Conservation (phyloP, 768 basidiomycete genomes). For the Serendipita indica region DNA sequence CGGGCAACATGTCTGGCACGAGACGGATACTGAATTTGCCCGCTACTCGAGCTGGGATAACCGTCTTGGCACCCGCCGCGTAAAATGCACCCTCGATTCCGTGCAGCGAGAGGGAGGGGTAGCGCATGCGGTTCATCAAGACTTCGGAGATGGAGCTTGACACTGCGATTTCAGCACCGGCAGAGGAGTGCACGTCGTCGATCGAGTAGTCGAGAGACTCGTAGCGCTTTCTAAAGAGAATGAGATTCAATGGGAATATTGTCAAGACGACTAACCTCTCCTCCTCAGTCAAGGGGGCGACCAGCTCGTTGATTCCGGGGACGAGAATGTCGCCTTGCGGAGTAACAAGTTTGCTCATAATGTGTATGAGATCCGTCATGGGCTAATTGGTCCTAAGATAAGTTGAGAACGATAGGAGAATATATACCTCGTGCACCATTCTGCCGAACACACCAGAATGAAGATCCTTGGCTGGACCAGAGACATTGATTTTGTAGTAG, state of each 20-base stretch:
- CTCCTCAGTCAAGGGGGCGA: constrained; percentile 51
- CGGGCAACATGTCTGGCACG: constrained; percentile 80
- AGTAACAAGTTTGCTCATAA: constrained; percentile 78
- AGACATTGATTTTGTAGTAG: constrained; percentile 71
- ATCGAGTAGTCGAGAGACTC: constrained; percentile 53
- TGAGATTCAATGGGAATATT: constrained; percentile 1
- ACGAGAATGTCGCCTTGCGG: constrained; percentile 69
- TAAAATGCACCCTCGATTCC: constrained; percentile 95
- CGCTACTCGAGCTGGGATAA: constrained; percentile 77
- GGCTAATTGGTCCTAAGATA: too few relatives aligned
- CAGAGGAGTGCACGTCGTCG: constrained; percentile 56
- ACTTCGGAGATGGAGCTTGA: constrained; percentile 61
- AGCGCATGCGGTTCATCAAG: constrained; percentile 89
- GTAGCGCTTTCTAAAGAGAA: constrained; percentile 44
- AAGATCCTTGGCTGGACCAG: constrained; percentile 74
- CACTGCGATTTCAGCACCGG: constrained; percentile 61
- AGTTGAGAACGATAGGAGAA: background rate
- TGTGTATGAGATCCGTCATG: constrained; percentile 78
- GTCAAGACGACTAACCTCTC: constrained; percentile 36
- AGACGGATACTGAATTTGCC: constrained; percentile 93
- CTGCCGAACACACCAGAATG: constrained; percentile 83
- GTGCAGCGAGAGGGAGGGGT: constrained; percentile 78
- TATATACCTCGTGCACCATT: constrained; percentile 45
- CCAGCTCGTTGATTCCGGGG: constrained; percentile 78
- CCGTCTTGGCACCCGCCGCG: constrained; percentile 71